Evolutionary conservation across 306 rosid species (phyloP).

Genomic region (Prunus kanzakura): DNA sequence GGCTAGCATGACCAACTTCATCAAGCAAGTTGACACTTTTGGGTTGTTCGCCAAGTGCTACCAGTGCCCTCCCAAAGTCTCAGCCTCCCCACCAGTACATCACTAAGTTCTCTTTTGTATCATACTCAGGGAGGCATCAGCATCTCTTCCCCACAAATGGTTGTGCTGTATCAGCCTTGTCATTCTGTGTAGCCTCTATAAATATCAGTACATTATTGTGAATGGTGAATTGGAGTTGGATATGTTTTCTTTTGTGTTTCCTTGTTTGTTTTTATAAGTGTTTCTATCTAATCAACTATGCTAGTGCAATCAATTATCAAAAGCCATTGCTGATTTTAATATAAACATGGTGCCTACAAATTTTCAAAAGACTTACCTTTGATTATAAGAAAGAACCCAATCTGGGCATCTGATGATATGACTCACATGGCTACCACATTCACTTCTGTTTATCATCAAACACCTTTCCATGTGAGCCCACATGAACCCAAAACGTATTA

Average conservation of each 20-base stretch:
- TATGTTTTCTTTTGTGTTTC: background rate
- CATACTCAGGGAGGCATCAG: slow-evolving; percentile 29
- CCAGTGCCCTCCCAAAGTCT: slow-evolving; percentile 51
- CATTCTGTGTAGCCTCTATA: slow-evolving; percentile 30
- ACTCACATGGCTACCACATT: too few relatives aligned
- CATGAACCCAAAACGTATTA: background rate
- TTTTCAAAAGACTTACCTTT: background rate
- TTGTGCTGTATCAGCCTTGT: slow-evolving; percentile 27
- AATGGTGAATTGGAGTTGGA: background rate
- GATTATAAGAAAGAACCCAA: too few relatives aligned
- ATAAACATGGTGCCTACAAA: too few relatives aligned
- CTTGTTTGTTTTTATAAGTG: background rate
- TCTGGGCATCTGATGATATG: too few relatives aligned
- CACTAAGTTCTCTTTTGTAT: slow-evolving; percentile 39
- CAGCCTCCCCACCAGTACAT: slow-evolving; percentile 23
- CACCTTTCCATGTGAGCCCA: background rate
- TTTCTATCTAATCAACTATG: background rate
- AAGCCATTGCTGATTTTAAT: too few relatives aligned
- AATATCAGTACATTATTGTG: slow-evolving; percentile 15
- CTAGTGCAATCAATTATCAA: background rate
- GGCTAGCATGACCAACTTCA: slow-evolving; percentile 93
- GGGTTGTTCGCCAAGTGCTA: slow-evolving; percentile 92
- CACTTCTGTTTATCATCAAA: background rate
- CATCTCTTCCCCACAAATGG: slow-evolving; percentile 9
- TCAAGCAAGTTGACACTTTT: slow-evolving; percentile 75